Evolutionary conservation across 441 rosid species (phyloP).

Genomic region (Bocquillonia castaneifolia): DNA sequence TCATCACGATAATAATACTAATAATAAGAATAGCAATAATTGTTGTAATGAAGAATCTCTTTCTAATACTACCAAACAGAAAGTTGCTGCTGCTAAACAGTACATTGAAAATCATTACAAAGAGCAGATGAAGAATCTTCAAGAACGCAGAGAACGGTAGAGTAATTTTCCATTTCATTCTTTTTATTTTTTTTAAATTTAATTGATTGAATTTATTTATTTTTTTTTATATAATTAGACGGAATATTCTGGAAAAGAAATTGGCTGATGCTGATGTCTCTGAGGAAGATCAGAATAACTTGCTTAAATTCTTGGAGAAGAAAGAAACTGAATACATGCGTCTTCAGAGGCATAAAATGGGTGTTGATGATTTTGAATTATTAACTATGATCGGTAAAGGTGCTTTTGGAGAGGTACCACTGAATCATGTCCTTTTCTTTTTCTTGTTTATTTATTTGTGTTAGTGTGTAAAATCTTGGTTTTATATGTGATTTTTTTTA

Average conservation of each 20-base stretch:
- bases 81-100: constrained; percentile 84
- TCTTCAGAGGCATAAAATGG: constrained; percentile 88
- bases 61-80: constrained; percentile 75
- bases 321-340: constrained; percentile 98
- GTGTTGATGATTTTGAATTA: constrained; percentile 86
- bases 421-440: background rate
- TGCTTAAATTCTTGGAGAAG: constrained; percentile 80
- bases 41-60: constrained; percentile 43
- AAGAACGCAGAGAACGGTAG: constrained; percentile 80
- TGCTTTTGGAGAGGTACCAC: constrained; percentile 88
- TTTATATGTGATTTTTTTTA: no score
- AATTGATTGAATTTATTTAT: background rate
- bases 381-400: constrained; percentile 95
- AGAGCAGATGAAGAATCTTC: constrained; percentile 91
- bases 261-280: constrained; percentile 86
- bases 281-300: constrained; percentile 82
- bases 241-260: constrained; percentile 67
- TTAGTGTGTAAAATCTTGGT: no score
- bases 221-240: constrained; percentile 28
- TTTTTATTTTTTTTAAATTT: constrained; percentile 3
- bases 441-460: background rate
- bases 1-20: background rate
- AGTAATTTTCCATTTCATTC: background rate
- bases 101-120: constrained; percentile 95
- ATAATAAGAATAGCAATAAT: background rate